phyloP scores from a whole-genome alignment of 768 basidiomycete genomes.

The Podaxis sp. region DNA sequence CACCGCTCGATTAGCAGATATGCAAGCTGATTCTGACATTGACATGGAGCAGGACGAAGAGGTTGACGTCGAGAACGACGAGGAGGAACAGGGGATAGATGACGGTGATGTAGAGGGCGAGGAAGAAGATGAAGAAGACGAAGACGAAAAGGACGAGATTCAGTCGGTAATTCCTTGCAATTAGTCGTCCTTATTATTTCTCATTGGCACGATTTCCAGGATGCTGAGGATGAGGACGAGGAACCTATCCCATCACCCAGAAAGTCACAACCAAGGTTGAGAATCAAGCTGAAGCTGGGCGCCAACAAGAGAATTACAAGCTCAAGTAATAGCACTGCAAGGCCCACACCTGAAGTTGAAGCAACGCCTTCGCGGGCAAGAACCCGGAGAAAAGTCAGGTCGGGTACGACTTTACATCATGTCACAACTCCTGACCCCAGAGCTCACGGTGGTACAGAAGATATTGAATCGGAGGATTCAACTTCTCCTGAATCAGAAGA shows the following conservation, averaged over 20 bases:
- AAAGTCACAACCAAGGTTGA: conserved; percentile 45
- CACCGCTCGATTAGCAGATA: conserved; percentile 30
- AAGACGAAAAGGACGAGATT: conserved; percentile 32
- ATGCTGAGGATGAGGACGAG: conserved; percentile 24
- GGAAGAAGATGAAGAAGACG: conserved; percentile 32
- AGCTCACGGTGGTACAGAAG: conserved; percentile 17
- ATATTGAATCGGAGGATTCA: conserved; percentile 40
- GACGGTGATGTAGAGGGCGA: conserved; percentile 26
- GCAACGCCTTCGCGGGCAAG: conserved; percentile 25
- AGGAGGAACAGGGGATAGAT: conserved; percentile 31
- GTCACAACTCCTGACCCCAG: background rate
- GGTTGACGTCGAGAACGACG: conserved; percentile 38
- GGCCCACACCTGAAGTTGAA: conserved; percentile 24
- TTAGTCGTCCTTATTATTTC: background rate
- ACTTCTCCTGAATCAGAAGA: conserved; percentile 28
- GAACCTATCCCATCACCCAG: conserved; percentile 22
- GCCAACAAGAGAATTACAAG: conserved; percentile 28
- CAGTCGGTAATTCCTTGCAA: conserved; percentile 12
- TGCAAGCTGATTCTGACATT: conserved; percentile 31
- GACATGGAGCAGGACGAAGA: conserved; percentile 36
- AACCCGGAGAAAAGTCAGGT: conserved; percentile 23
- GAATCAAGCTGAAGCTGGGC: conserved; percentile 62
- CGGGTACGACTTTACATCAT: conserved; percentile 15
- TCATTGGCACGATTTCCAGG: background rate
- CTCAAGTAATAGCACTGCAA: conserved; percentile 24